A percentile compares a stretch with the other conserved stretches of the same genome.
These are phyloP conservation scores for Botrytis byssoidea DNA, from an alignment of 2,329 filamentous ascomycete species.

Conservation along the genomic window DNA sequence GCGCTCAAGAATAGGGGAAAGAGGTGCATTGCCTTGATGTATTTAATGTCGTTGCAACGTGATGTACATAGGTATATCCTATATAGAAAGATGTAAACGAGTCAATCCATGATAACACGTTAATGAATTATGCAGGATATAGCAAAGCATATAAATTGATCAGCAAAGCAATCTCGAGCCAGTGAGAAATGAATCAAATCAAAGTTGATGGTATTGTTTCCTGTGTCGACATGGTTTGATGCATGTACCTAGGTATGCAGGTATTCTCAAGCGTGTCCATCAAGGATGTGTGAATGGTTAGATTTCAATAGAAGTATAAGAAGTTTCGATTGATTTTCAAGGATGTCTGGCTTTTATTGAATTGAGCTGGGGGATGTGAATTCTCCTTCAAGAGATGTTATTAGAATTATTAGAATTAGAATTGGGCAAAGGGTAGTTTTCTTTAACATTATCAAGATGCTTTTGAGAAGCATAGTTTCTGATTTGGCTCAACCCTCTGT, in stretches of 20 bases:
- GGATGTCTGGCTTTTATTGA: slow-evolving; percentile 8
- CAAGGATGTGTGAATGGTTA: slow-evolving; percentile 14
- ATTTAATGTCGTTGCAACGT: neutral
- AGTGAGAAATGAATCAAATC: neutral
- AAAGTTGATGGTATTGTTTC: slow-evolving; percentile 9
- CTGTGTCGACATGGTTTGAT: slow-evolving; percentile 9
- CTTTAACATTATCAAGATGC: neutral
- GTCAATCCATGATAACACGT: neutral
- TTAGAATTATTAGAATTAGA: neutral
- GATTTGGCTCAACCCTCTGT: too few species aligned
- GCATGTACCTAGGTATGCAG: slow-evolving; percentile 6
- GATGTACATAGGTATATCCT: neutral
- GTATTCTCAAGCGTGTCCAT: slow-evolving; percentile 2
- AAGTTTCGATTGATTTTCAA: slow-evolving; percentile 2
- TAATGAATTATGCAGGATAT: neutral
- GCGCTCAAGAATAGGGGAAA: neutral
- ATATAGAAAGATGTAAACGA: neutral
- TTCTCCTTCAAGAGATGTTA: neutral
- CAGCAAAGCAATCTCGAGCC: neutral
- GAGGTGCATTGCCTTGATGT: slow-evolving; percentile 3
- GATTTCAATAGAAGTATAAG: slow-evolving; percentile 1
- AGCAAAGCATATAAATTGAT: neutral
- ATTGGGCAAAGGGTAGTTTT: neutral
- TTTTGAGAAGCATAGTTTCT: neutral
- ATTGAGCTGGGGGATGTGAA: neutral